phyloP scores from a whole-genome alignment of 257 asterid genomes.

The Rehmannia glutinosa region DNA sequence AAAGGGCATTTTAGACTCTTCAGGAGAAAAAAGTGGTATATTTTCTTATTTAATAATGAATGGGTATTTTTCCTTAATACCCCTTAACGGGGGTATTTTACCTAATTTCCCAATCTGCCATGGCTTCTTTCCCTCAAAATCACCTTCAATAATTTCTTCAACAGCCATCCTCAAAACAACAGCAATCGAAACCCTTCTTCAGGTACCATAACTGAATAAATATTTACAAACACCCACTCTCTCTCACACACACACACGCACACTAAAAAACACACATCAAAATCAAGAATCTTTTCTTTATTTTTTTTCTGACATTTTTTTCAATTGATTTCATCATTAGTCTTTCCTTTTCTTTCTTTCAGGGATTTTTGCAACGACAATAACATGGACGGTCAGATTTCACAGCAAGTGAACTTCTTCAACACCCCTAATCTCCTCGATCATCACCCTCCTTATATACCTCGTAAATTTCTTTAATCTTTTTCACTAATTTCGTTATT shows the following conservation, averaged over 20 bases:
- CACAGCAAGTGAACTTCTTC: constrained; percentile 65
- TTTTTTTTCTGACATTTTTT: neutral
- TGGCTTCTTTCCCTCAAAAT: constrained; percentile 73
- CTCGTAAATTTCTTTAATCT: constrained; percentile 48
- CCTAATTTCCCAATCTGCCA: too few species aligned
- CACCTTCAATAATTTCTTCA: constrained; percentile 59
- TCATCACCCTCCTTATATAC: constrained; percentile 86
- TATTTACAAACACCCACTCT: too few species aligned
- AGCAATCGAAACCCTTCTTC: constrained; percentile 48
- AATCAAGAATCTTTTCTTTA: neutral
- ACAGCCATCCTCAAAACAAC: constrained; percentile 46
- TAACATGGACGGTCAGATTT: constrained; percentile 75
- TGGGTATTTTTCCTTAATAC: too few species aligned
- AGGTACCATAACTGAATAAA: constrained; percentile 34
- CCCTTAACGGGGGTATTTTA: too few species aligned
- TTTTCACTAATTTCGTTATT: neutral
- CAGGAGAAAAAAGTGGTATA: too few species aligned
- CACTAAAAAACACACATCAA: neutral
- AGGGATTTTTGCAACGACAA: constrained; percentile 60
- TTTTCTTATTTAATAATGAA: too few species aligned
- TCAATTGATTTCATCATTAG: constrained; percentile 2
- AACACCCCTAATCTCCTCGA: constrained; percentile 65
- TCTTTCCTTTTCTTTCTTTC: constrained; percentile 6
- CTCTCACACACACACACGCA: too few species aligned
- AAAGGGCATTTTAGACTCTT: too few species aligned